Conservation (phyloP, 352 stramenopile genomes). For the Plasmopara viticola region DNA sequence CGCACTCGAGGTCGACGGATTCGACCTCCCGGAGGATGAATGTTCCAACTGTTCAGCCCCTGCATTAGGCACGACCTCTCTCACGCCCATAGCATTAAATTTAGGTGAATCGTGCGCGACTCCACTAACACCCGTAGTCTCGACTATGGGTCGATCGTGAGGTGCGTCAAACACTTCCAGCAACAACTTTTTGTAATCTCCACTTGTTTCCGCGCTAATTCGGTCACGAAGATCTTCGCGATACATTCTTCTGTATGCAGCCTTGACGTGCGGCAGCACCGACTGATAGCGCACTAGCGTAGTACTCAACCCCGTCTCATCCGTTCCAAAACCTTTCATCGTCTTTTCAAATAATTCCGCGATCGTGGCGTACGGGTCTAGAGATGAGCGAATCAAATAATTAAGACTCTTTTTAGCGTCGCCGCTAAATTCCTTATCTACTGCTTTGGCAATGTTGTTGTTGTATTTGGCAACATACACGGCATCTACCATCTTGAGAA, state of each 20-base stretch:
- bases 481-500: constrained; percentile 58
- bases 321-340: constrained; percentile 66
- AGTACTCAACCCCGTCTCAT: constrained; percentile 51
- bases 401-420: constrained; percentile 67
- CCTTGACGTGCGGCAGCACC: constrained; percentile 45
- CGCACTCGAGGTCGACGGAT: constrained; percentile 7
- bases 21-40: constrained; percentile 15
- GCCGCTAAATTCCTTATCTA: constrained; percentile 80
- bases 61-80: not conserved
- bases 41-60: constrained; percentile 5
- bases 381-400: constrained; percentile 43
- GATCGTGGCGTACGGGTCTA: constrained; percentile 64
- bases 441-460: constrained; percentile 68
- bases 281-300: constrained; percentile 55
- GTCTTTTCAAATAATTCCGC: constrained; percentile 64
- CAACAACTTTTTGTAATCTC: constrained; percentile 56
- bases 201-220: constrained; percentile 52
- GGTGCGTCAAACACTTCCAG: constrained; percentile 67
- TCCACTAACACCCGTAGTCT: constrained; percentile 12
- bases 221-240: constrained; percentile 52
- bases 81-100: not conserved
- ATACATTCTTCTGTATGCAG: constrained; percentile 50
- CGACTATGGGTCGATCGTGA: constrained; percentile 28
- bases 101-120: constrained; percentile 1
- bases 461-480: constrained; percentile 76